Base-by-base conservation (phyloP, 208 protist genomes). In the Plasmodiophora brassicae region DNA sequence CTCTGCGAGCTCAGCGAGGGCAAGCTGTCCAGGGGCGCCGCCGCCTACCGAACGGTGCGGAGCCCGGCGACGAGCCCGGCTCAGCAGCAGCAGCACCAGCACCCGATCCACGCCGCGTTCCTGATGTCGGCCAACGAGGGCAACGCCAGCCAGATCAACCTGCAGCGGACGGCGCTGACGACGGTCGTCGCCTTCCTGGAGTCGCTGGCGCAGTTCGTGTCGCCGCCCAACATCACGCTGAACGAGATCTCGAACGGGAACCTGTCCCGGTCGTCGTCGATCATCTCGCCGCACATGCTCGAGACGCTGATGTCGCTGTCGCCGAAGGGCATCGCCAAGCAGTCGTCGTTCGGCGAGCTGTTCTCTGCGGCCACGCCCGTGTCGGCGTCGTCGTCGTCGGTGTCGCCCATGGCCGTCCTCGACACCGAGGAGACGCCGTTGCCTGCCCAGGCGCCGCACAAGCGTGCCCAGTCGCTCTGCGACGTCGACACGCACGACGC, bases 341-440 rank as follows among this genome's bases (percentile, higher is more conserved):
- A 78, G 65, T 78, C 65, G 32, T 78, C 65, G n/a, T 78, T 78
- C 41, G n/a, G 65, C 65, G 32, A n/a, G 5, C 65, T 78, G 5
- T 78, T 78, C 41, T n/a, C n/a, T n/a, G n/a, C n/a, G n/a, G n/a
- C n/a, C n/a, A n/a, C n/a, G n/a, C n/a, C n/a, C n/a, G n/a, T n/a
- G n/a, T n/a, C n/a, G n/a, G n/a, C n/a, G n/a, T n/a, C n/a, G n/a
- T n/a, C n/a, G n/a, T n/a, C n/a, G n/a, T n/a, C n/a, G n/a, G n/a
- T n/a, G n/a, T n/a, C n/a, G n/a, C n/a, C n/a, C n/a, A n/a, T n/a
- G n/a, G 5, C 65, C 5, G n/a, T 5, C 41, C n/a, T 32, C 5
- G 65, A 78, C 65, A 14, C n/a, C 32, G 41, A 8, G 10, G 14
- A n/a, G 41, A 78, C 65, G 32, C n/a, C n/a, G n/a, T n/a, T n/a